Evolutionary conservation across 805 yeast genomes (phyloP).

Genomic region (Brettanomyces naardenensis): DNA sequence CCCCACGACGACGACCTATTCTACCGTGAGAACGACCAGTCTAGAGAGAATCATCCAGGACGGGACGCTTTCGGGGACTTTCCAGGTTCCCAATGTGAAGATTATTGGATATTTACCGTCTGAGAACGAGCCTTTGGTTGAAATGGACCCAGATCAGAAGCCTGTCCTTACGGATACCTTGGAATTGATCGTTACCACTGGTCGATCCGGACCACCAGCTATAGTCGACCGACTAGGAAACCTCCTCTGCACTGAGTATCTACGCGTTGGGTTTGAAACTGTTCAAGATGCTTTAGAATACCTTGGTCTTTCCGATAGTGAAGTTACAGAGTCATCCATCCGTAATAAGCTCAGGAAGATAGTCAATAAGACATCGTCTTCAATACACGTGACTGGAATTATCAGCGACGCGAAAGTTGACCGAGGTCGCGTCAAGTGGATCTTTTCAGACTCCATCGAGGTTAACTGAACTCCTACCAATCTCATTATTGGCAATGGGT

Average conservation of each 20-base stretch:
- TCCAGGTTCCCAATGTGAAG: conserved; percentile 2
- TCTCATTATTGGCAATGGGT: not conserved
- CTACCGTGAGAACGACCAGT: not conserved
- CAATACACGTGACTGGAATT: too few relatives aligned
- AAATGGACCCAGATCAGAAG: not conserved
- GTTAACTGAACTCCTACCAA: too few relatives aligned
- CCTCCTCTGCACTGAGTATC: not conserved
- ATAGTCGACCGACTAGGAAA: not conserved
- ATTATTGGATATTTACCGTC: conserved; percentile 4
- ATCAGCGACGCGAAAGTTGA: too few relatives aligned
- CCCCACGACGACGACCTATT: not conserved
- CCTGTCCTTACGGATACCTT: not conserved
- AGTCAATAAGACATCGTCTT: too few relatives aligned
- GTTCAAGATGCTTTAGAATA: not conserved
- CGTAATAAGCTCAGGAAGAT: too few relatives aligned
- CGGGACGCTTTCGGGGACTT: conserved; percentile 1
- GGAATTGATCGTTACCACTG: not conserved
- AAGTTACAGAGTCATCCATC: not conserved
- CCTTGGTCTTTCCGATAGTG: not conserved
- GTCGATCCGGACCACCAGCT: not conserved
- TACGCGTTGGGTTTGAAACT: not conserved
- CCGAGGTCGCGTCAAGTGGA: too few relatives aligned
- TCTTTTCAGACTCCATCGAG: too few relatives aligned
- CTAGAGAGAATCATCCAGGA: conserved; percentile 4
- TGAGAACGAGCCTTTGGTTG: not conserved